These are phyloP conservation scores for Rossbeevera mucosa DNA, from an alignment of 768 basidiomycete genomes.

Conservation along the genomic window DNA sequence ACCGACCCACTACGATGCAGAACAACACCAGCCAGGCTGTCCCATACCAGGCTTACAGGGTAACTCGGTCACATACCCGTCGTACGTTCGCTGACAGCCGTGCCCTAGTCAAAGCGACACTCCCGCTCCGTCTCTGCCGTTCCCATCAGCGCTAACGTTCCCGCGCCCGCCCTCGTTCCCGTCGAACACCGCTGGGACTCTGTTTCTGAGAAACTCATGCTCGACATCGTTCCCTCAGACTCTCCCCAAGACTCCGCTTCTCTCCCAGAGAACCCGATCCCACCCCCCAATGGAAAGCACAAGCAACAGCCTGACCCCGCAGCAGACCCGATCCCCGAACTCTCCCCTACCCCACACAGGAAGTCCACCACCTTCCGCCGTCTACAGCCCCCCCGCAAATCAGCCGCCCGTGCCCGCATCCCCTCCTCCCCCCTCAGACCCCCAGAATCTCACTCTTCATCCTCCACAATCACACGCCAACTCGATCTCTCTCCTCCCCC, in stretches of 20 bases:
- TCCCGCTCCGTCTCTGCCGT: constrained; percentile 36
- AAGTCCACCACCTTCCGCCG: constrained; percentile 53
- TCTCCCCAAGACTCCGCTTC: neutral
- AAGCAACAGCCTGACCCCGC: constrained; percentile 3
- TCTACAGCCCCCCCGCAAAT: constrained; percentile 35
- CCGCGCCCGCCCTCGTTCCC: constrained; percentile 13
- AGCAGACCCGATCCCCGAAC: constrained; percentile 7
- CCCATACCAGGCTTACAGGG: constrained; percentile 50
- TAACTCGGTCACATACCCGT: constrained; percentile 7
- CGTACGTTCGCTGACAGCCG: neutral
- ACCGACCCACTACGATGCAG: neutral
- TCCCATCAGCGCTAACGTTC: constrained; percentile 22
- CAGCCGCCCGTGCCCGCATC: constrained; percentile 17
- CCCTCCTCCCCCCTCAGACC: constrained; percentile 36
- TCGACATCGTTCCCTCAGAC: constrained; percentile 3
- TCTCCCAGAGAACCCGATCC: neutral
- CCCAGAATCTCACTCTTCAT: constrained; percentile 18
- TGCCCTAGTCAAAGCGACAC: constrained; percentile 44
- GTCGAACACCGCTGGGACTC: constrained; percentile 8
- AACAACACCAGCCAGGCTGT: constrained; percentile 27
- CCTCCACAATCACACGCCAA: constrained; percentile 20
- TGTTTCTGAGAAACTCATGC: constrained; percentile 20
- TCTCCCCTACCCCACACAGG: constrained; percentile 2
- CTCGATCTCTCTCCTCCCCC: constrained; percentile 20
- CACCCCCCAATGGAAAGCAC: constrained; percentile 8